Percentiles rank a stretch among this genome's conserved stretches.
phyloP scores from a whole-genome alignment of 306 rosid species.

The Cotoneaster glaucophyllus region DNA sequence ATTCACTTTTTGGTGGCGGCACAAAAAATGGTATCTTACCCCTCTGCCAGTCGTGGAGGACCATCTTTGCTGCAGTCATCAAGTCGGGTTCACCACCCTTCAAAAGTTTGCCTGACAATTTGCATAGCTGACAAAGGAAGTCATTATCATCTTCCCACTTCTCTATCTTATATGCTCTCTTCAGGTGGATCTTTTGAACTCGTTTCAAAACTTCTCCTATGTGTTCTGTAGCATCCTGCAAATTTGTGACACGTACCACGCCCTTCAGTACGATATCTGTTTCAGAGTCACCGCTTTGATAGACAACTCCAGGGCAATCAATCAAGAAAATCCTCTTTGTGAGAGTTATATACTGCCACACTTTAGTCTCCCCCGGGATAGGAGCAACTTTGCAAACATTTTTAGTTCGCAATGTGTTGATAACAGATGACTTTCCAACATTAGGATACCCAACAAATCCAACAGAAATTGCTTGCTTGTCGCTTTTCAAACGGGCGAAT shows the following conservation, averaged over 20 bases:
- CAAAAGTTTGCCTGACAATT: constrained; percentile 61
- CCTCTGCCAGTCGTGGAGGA: constrained; percentile 98
- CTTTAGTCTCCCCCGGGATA: constrained; percentile 93
- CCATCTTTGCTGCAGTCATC: constrained; percentile 83
- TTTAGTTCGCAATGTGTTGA: constrained; percentile 84
- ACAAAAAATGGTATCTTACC: constrained; percentile 88
- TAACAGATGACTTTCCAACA: constrained; percentile 95
- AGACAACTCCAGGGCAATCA: constrained; percentile 94
- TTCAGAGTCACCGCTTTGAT: constrained; percentile 75
- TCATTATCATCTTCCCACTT: constrained; percentile 80
- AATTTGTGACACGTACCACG: constrained; percentile 79
- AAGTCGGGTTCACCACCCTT: constrained; percentile 97
- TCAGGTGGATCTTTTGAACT: constrained; percentile 70
- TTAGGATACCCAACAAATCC: constrained; percentile 98
- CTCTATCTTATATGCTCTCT: constrained; percentile 80
- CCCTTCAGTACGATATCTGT: constrained; percentile 92
- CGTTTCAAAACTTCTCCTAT: constrained; percentile 93
- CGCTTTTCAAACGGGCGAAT: constrained; percentile 77
- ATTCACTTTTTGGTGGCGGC: constrained; percentile 57
- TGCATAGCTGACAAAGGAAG: constrained; percentile 82
- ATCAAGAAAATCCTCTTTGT: constrained; percentile 91
- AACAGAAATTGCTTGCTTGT: constrained; percentile 94
- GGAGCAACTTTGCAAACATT: constrained; percentile 98
- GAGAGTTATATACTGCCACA: constrained; percentile 94
- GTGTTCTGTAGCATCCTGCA: constrained; percentile 89